Percentiles rank a stretch among this genome's conserved stretches.
Evolutionary conservation across 1,284 basidiomycete genomes (phyloP).

Genomic region (Moniliophthora roreri): DNA sequence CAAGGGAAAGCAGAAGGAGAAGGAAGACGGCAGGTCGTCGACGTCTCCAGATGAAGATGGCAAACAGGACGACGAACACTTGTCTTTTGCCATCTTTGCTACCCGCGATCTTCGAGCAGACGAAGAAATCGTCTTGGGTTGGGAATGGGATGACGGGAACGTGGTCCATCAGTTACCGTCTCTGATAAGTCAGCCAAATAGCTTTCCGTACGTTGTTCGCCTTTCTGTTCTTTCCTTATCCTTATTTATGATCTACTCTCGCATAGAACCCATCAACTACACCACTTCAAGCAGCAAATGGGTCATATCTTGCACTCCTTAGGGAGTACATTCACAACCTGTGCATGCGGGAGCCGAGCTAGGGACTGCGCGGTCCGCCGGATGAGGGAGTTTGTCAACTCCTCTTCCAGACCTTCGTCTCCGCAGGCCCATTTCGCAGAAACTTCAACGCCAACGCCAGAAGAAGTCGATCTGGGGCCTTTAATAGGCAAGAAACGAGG

Average conservation of each 20-base stretch:
- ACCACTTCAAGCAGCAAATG: constrained; percentile 65
- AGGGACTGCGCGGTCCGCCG: constrained; percentile 66
- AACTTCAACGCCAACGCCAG: neutral
- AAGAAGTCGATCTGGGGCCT: constrained; percentile 62
- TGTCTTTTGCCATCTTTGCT: constrained; percentile 86
- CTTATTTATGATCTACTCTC: constrained; percentile 23
- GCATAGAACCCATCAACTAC: constrained; percentile 46
- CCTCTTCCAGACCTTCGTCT: neutral
- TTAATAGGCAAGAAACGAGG: constrained; percentile 68
- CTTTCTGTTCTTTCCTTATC: constrained; percentile 23
- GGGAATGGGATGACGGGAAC: constrained; percentile 97
- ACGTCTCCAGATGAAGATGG: constrained; percentile 16
- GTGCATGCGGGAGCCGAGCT: constrained; percentile 67
- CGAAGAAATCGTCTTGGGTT: constrained; percentile 89
- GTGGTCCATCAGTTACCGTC: constrained; percentile 82
- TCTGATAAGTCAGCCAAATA: constrained; percentile 42
- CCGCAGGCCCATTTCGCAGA: neutral
- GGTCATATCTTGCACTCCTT: constrained; percentile 73
- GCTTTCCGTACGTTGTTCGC: constrained; percentile 8
- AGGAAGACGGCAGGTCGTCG: too few relatives aligned
- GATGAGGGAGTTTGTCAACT: constrained; percentile 61
- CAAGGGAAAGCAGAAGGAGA: constrained; percentile 3
- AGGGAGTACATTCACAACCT: constrained; percentile 73
- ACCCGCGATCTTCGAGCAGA: constrained; percentile 72
- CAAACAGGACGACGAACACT: constrained; percentile 37